A percentile compares a stretch with the other conserved stretches of the same genome.
phyloP scores from a whole-genome alignment of 2,329 filamentous ascomycete genomes.

The Penicillium polonicum region DNA sequence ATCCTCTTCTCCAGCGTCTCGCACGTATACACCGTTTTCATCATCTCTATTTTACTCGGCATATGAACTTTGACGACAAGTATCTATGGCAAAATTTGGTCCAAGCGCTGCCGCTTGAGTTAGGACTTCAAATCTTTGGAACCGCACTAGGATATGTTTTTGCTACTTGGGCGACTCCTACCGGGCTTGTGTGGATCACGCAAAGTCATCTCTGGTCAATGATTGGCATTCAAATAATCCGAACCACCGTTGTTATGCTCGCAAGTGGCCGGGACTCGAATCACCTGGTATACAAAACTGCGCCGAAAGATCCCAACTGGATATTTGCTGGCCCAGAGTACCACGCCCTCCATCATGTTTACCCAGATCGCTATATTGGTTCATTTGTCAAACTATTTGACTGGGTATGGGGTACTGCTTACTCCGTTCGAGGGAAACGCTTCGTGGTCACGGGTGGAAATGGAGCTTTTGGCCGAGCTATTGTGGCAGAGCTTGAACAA shows the following conservation, averaged over 20 bases:
- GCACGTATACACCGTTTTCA: conserved; percentile 20
- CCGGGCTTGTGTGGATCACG: neutral
- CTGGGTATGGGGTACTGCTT: conserved; percentile 21
- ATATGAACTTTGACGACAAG: conserved; percentile 15
- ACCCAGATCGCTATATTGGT: conserved; percentile 21
- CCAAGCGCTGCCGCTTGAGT: conserved; percentile 20
- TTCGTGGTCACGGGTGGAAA: conserved; percentile 13
- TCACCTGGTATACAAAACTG: conserved; percentile 15
- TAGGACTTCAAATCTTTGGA: conserved; percentile 11
- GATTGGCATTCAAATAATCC: neutral
- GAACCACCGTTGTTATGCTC: conserved; percentile 6
- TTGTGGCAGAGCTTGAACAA: conserved; percentile 5
- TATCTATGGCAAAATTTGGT: conserved; percentile 16
- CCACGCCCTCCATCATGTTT: conserved; percentile 19
- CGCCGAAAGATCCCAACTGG: conserved; percentile 18
- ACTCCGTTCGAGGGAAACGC: conserved; percentile 14
- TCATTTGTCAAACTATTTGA: conserved; percentile 22
- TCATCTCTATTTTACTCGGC: conserved; percentile 22
- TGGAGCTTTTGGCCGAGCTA: conserved; percentile 16
- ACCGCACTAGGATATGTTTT: conserved; percentile 12
- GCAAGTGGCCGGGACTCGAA: conserved; percentile 19
- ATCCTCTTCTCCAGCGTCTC: conserved; percentile 13
- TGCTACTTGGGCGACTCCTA: neutral
- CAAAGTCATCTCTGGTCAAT: conserved; percentile 1
- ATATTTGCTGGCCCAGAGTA: conserved; percentile 20